Percentiles rank a stretch among this genome's conserved stretches.
These are phyloP conservation scores for Onygenales sp. DNA, from an alignment of 2,329 filamentous ascomycete species.

Conservation along the genomic window DNA sequence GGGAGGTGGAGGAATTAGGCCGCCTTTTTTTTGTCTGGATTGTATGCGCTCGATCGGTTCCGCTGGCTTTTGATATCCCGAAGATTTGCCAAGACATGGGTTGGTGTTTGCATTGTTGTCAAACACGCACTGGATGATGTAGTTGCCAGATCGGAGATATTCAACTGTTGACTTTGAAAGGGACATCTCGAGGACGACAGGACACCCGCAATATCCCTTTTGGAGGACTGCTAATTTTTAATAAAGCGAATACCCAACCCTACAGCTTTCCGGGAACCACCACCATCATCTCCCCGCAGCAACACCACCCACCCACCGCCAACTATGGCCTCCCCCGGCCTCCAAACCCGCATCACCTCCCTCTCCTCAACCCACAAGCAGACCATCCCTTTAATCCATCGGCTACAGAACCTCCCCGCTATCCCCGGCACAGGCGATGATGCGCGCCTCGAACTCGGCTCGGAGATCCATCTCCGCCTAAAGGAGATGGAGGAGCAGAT, in stretches of 20 bases:
- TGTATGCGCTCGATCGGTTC: background rate
- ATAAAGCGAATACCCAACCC: no score
- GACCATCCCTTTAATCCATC: slow-evolving; percentile 46
- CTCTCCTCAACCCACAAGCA: slow-evolving; percentile 46
- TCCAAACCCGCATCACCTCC: slow-evolving; percentile 40
- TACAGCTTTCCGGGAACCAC: no score
- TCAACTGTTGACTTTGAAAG: background rate
- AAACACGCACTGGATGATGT: slow-evolving; percentile 3
- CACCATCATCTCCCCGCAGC: background rate
- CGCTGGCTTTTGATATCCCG: slow-evolving; percentile 15
- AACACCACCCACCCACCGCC: background rate
- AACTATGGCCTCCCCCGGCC: slow-evolving; percentile 31
- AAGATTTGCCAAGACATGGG: slow-evolving; percentile 20
- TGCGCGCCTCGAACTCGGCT: slow-evolving; percentile 60
- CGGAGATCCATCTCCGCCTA: slow-evolving; percentile 70
- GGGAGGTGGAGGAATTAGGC: background rate
- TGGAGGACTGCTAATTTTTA: no score
- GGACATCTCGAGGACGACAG: background rate
- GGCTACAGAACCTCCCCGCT: slow-evolving; percentile 51
- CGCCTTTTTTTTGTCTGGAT: background rate
- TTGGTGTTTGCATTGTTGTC: slow-evolving; percentile 10
- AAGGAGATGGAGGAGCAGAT: slow-evolving; percentile 75
- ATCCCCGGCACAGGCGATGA: slow-evolving; percentile 56
- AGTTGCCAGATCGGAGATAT: background rate
- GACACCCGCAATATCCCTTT: background rate